Percentiles rank a stretch among this genome's conserved stretches.
phyloP scores from a whole-genome alignment of 2,329 filamentous ascomycete species.

The Scedosporium minutisporum region DNA sequence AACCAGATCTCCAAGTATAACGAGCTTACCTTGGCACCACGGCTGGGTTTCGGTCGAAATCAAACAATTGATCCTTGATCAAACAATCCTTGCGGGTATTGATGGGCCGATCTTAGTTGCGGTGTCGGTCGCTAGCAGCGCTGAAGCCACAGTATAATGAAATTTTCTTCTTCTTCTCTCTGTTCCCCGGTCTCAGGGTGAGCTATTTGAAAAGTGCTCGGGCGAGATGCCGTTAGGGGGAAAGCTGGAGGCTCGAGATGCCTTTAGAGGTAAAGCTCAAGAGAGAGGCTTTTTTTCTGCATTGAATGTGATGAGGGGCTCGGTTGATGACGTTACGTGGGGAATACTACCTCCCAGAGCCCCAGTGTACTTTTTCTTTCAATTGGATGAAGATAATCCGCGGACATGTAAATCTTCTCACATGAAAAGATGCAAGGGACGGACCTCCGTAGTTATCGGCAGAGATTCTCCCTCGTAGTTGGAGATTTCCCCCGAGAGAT shows the following conservation, averaged over 20 bases:
- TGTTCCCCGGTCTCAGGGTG: not conserved
- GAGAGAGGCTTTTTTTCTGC: not conserved
- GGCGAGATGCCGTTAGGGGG: not conserved
- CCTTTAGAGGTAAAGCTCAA: not conserved
- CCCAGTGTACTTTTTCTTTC: too few species aligned
- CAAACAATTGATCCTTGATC: too few species aligned
- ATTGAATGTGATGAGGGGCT: not conserved
- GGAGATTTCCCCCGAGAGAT: not conserved
- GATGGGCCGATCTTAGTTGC: too few species aligned
- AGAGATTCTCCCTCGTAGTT: not conserved
- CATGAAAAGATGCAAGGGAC: not conserved
- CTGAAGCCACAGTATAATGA: not conserved
- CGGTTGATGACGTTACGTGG: not conserved
- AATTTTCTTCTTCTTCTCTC: not conserved
- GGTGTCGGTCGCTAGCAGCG: not conserved
- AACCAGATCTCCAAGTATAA: not conserved
- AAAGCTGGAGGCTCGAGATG: not conserved
- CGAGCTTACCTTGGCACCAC: not conserved
- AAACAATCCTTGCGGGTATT: too few species aligned
- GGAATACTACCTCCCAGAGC: not conserved
- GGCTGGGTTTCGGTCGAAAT: not conserved
- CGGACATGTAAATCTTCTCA: not conserved
- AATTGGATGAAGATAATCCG: not conserved
- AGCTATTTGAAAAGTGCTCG: not conserved
- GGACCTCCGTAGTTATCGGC: not conserved